phyloP scores from a whole-genome alignment of 495 filamentous ascomycete genomes.

The Barbatosphaeria neglecta region DNA sequence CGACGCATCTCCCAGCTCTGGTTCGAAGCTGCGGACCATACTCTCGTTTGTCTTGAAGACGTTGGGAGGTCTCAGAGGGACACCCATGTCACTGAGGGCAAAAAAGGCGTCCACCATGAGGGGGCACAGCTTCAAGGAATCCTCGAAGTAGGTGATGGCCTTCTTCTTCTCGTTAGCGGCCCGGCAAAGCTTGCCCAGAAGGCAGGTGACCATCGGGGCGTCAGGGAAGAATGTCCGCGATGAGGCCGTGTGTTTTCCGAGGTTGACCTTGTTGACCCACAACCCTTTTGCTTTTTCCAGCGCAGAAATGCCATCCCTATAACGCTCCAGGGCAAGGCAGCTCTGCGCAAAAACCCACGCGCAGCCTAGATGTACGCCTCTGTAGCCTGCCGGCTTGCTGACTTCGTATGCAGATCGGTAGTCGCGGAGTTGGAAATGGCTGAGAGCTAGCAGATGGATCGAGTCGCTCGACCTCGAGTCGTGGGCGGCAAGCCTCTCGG shows the following conservation, averaged over 20 bases:
- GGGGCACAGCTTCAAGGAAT: constrained; percentile 78
- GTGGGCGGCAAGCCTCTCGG: constrained; percentile 71
- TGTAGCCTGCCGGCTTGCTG: constrained; percentile 48
- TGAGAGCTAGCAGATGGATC: constrained; percentile 70
- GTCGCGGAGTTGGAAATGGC: constrained; percentile 71
- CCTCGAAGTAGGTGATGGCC: constrained; percentile 73
- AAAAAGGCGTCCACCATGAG: constrained; percentile 98
- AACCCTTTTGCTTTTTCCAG: constrained; percentile 60
- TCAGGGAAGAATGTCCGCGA: constrained; percentile 64
- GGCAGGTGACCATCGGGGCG: constrained; percentile 63
- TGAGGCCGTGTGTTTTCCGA: constrained; percentile 65
- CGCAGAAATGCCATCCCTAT: constrained; percentile 67
- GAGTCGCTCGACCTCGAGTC: constrained; percentile 71
- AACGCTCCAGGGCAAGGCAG: constrained; percentile 64
- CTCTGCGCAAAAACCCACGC: constrained; percentile 85
- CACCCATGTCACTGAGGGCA: constrained; percentile 56
- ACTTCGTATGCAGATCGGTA: constrained; percentile 54
- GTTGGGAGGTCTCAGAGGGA: constrained; percentile 63
- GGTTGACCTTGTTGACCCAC: constrained; percentile 61
- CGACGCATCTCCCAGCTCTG: constrained; percentile 12
- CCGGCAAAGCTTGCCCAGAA: constrained; percentile 80
- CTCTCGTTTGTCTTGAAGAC: constrained; percentile 64
- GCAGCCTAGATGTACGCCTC: constrained; percentile 71
- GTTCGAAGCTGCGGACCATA: constrained; percentile 28
- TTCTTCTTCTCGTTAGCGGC: constrained; percentile 69